Percentiles rank a stretch among this genome's conserved stretches.
Conservation (phyloP, 495 filamentous ascomycete genomes). For the Copromyces sp. region DNA sequence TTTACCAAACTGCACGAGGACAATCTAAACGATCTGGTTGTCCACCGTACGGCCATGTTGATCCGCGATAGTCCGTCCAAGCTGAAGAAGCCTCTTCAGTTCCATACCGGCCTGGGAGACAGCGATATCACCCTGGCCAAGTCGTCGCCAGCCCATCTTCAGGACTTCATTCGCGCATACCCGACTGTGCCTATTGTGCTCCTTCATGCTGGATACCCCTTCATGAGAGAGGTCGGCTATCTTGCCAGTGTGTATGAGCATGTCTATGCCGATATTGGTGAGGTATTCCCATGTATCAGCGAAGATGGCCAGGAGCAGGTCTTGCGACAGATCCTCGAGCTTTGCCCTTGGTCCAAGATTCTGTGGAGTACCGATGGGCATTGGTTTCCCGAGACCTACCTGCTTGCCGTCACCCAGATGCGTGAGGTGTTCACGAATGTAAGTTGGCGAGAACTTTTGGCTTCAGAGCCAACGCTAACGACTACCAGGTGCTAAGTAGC, state of each 20-base stretch:
- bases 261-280: conserved; percentile 77
- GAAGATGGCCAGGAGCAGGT: conserved; percentile 68
- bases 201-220: conserved; percentile 78
- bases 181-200: conserved; percentile 65
- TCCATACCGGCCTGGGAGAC: conserved; percentile 82
- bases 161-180: conserved; percentile 60
- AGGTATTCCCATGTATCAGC: conserved; percentile 77
- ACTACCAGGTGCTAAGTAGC: conserved; percentile 45
- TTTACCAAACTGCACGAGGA: conserved; percentile 49
- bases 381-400: conserved; percentile 74
- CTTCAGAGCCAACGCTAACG: not conserved
- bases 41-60: conserved; percentile 43
- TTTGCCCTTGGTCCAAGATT: conserved; percentile 67
- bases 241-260: conserved; percentile 71
- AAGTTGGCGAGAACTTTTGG: not conserved
- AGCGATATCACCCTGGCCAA: conserved; percentile 62
- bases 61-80: conserved; percentile 31
- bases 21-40: conserved; percentile 53
- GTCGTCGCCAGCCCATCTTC: conserved; percentile 69
- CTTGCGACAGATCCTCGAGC: conserved; percentile 62
- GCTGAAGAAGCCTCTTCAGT: conserved; percentile 65
- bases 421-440: conserved; percentile 63
- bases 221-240: conserved; percentile 73
- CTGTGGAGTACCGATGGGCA: conserved; percentile 82
- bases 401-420: conserved; percentile 68